phyloP scores from a whole-genome alignment of 129 eudicot genomes.

The Centella asiatica region DNA sequence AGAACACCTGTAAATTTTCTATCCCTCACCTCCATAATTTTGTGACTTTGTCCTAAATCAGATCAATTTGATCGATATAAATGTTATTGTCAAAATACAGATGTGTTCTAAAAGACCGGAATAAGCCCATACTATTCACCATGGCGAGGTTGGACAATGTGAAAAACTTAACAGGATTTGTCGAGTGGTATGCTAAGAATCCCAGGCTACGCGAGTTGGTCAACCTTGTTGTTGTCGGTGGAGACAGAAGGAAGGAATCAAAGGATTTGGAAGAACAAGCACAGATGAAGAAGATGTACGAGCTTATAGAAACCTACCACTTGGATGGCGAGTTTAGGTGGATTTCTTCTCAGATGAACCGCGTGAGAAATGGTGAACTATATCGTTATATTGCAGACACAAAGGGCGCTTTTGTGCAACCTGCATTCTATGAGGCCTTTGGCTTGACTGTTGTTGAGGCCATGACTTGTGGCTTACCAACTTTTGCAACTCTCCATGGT shows the following conservation, averaged over 20 bases:
- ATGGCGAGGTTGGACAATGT: conserved; percentile 76
- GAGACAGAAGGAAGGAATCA: conserved; percentile 73
- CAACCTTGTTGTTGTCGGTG: conserved; percentile 75
- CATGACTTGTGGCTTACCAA: conserved; percentile 78
- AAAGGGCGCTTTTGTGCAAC: conserved; percentile 64
- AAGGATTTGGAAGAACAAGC: conserved; percentile 73
- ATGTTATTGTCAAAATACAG: conserved; percentile 17
- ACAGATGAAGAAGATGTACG: conserved; percentile 73
- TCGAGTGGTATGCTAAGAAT: conserved; percentile 70
- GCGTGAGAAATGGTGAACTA: conserved; percentile 71
- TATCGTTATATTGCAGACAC: conserved; percentile 69
- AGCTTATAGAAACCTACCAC: conserved; percentile 49
- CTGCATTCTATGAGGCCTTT: conserved; percentile 72
- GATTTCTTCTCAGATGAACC: conserved; percentile 78
- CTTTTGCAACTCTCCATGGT: conserved; percentile 65
- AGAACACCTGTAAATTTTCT: conserved; percentile 64
- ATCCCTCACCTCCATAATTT: background rate
- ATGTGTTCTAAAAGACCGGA: conserved; percentile 62
- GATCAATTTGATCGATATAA: background rate
- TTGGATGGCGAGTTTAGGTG: conserved; percentile 70
- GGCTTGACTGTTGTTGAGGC: conserved; percentile 81
- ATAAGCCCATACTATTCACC: conserved; percentile 63
- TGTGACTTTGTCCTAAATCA: background rate
- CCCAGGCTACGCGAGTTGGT: conserved; percentile 49
- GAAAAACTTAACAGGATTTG: conserved; percentile 72